phyloP scores from a whole-genome alignment of 225 moss, liverwort and hornwort genomes.

The Polytrichum commune region DNA sequence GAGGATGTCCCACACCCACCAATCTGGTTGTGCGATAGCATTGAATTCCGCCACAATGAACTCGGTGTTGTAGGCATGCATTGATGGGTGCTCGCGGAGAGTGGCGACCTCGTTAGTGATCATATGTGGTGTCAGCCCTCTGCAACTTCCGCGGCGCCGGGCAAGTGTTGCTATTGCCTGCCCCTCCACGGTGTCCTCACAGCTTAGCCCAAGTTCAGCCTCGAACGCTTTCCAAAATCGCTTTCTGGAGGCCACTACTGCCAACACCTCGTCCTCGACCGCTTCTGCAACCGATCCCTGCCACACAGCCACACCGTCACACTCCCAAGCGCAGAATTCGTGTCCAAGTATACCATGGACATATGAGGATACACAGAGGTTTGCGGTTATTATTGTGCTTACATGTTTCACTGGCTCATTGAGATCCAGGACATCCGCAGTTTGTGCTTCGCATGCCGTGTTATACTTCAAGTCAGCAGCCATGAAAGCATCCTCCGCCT shows the following conservation, averaged over 20 bases:
- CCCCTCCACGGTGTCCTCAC: neutral
- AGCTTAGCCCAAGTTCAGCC: neutral
- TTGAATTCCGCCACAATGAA: neutral
- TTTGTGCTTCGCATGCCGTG: too few species aligned
- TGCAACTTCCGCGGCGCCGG: neutral
- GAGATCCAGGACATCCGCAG: too few species aligned
- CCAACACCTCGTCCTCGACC: neutral
- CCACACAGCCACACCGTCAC: too few species aligned
- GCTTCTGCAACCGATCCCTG: too few species aligned
- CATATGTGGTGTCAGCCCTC: neutral
- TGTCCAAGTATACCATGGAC: too few species aligned
- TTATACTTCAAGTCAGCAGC: too few species aligned
- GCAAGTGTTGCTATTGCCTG: neutral
- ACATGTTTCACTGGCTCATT: too few species aligned
- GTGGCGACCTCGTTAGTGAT: neutral
- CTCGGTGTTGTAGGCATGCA: neutral
- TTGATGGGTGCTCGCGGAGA: neutral
- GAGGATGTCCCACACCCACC: neutral
- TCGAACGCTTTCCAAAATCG: neutral
- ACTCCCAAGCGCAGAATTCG: too few species aligned
- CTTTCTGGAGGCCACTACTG: neutral
- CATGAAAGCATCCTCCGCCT: too few species aligned
- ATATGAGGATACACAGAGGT: too few species aligned
- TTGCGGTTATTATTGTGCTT: too few species aligned
- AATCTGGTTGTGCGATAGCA: neutral